Evolutionary conservation across 305 asterid genomes (phyloP).

Genomic region (Euphrasia arctica): DNA sequence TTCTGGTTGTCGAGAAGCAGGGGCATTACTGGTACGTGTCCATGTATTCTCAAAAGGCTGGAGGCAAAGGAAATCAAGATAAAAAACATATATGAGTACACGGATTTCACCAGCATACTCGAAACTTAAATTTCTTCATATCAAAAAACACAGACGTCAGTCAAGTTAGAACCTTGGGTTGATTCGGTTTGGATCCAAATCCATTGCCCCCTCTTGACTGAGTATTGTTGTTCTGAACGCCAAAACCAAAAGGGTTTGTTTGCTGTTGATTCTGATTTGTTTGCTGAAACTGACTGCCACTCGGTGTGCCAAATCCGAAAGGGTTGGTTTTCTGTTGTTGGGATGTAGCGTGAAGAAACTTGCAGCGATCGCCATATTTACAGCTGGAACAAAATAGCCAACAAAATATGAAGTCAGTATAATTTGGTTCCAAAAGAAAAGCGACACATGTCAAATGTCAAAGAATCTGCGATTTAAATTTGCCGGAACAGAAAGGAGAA

Average conservation of each 20-base stretch:
- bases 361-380: slow-evolving; percentile 68
- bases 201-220: slow-evolving; percentile 52
- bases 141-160: slow-evolving; percentile 7
- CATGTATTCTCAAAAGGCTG: slow-evolving; percentile 90
- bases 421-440: slow-evolving; percentile 1
- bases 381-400: slow-evolving; percentile 59
- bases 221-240: slow-evolving; percentile 47
- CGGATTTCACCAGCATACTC: slow-evolving; percentile 8
- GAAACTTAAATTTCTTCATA: slow-evolving; percentile 3
- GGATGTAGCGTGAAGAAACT: slow-evolving; percentile 58
- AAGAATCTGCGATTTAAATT: not conserved
- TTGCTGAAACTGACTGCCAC: slow-evolving; percentile 32
- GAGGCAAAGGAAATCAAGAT: not conserved
- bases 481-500: slow-evolving; percentile 13
- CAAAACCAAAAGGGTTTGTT: slow-evolving; percentile 80
- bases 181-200: slow-evolving; percentile 58
- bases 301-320: slow-evolving; percentile 61
- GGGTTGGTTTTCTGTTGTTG: slow-evolving; percentile 55
- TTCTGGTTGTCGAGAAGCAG: slow-evolving; percentile 52
- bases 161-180: slow-evolving; percentile 55
- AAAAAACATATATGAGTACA: slow-evolving; percentile 21
- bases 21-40: slow-evolving; percentile 47
- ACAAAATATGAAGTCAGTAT: slow-evolving; percentile 7
- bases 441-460: slow-evolving; percentile 16
- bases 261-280: slow-evolving; percentile 43